These are phyloP conservation scores for Anthracocystis walkeri DNA, from an alignment of 1,284 basidiomycete species.

Conservation along the genomic window DNA sequence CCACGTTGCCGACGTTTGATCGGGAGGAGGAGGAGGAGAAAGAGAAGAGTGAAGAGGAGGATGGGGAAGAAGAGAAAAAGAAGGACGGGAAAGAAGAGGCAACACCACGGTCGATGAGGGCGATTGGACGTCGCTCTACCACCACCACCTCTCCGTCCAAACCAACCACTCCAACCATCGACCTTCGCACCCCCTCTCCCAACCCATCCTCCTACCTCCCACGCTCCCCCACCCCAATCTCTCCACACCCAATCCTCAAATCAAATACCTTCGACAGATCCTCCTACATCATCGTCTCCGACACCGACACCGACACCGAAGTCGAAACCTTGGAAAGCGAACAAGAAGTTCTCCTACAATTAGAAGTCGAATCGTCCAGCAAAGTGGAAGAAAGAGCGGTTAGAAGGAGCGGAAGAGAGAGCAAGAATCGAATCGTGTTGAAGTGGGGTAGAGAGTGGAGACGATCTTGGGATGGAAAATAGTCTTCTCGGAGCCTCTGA, in stretches of 20 bases:
- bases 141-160: neutral
- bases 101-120: too few relatives aligned
- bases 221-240: slow-evolving; percentile 3
- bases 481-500: too few relatives aligned
- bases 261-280: slow-evolving; percentile 10
- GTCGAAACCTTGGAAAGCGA: neutral
- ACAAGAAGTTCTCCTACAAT: slow-evolving; percentile 11
- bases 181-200: neutral
- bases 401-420: neutral
- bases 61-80: neutral
- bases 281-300: slow-evolving; percentile 30
- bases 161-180: neutral
- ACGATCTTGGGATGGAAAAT: too few relatives aligned
- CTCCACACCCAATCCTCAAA: slow-evolving; percentile 18
- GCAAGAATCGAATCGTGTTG: too few relatives aligned
- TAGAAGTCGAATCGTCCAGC: neutral
- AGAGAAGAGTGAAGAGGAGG: neutral
- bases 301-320: slow-evolving; percentile 14
- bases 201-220: neutral
- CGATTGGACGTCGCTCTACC: neutral
- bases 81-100: neutral
- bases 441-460: too few relatives aligned
- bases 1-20: slow-evolving; percentile 34
- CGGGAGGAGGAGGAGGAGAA: slow-evolving; percentile 11
- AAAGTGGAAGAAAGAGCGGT: neutral